Conservation (phyloP, 139 green algal genomes). For the Helicosporidium sp. region DNA sequence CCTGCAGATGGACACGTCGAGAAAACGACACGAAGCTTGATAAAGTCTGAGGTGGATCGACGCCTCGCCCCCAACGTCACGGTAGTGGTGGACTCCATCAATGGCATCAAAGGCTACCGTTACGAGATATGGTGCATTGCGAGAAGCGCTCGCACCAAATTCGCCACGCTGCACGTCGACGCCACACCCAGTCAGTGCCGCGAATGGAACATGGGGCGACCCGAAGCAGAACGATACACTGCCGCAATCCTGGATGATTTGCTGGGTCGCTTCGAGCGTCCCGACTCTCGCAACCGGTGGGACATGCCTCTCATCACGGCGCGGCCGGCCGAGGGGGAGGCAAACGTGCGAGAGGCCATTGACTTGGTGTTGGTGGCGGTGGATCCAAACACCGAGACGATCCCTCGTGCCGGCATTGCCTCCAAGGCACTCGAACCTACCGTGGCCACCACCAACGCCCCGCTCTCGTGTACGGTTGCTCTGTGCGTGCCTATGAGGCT, state of each 20-base stretch:
- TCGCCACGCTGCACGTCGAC: slow-evolving; percentile 72
- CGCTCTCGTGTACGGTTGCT: too few relatives aligned
- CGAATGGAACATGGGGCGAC: slow-evolving; percentile 42
- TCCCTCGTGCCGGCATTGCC: not conserved
- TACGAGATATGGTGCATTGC: slow-evolving; percentile 89
- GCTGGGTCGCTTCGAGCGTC: slow-evolving; percentile 56
- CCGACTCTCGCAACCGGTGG: slow-evolving; percentile 68
- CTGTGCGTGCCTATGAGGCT: too few relatives aligned
- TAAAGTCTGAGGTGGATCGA: slow-evolving; percentile 57
- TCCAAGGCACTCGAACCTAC: not conserved
- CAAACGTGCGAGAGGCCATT: not conserved
- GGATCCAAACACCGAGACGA: not conserved
- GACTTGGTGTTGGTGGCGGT: too few relatives aligned
- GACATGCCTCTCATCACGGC: slow-evolving; percentile 62
- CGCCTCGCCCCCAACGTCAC: slow-evolving; percentile 6
- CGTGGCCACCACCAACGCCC: not conserved
- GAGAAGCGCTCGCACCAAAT: slow-evolving; percentile 41
- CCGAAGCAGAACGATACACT: slow-evolving; percentile 8
- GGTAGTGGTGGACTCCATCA: slow-evolving; percentile 77
- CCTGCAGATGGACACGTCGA: slow-evolving; percentile 45
- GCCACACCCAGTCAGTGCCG: slow-evolving; percentile 24
- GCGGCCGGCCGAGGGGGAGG: slow-evolving; percentile 4
- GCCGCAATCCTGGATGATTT: slow-evolving; percentile 57
- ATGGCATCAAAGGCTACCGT: slow-evolving; percentile 79
- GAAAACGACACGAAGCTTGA: slow-evolving; percentile 53